phyloP scores from a whole-genome alignment of 1,139 yeast genomes.

The Blastobotrys illinoisensis region DNA sequence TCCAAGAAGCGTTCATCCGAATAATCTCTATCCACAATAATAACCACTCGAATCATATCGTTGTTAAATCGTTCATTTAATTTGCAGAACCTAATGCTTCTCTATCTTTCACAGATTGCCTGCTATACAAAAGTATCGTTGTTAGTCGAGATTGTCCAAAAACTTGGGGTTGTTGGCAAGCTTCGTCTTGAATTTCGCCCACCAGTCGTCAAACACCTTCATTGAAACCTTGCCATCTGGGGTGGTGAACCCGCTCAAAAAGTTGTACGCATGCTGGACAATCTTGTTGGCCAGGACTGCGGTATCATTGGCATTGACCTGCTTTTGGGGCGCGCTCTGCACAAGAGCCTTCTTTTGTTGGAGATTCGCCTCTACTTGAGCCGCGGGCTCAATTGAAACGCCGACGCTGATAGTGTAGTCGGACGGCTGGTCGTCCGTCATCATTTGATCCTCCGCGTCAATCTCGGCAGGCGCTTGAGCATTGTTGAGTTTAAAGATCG shows the following conservation, averaged over 20 bases:
- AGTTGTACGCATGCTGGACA: constrained; percentile 88
- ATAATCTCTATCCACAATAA: too few relatives aligned
- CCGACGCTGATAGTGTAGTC: constrained; percentile 58
- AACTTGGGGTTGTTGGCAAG: constrained; percentile 77
- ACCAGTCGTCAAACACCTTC: constrained; percentile 89
- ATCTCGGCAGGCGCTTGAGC: constrained; percentile 28
- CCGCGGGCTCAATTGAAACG: constrained; percentile 72
- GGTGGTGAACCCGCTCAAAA: constrained; percentile 78
- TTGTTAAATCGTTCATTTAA: too few relatives aligned
- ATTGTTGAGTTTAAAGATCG: constrained; percentile 76
- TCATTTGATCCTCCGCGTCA: constrained; percentile 34
- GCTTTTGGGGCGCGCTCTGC: constrained; percentile 1
- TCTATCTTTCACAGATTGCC: too few relatives aligned
- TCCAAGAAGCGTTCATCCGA: not conserved
- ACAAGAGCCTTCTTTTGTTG: constrained; percentile 14
- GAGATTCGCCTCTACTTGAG: constrained; percentile 14
- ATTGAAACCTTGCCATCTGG: constrained; percentile 75
- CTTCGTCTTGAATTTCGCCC: constrained; percentile 81
- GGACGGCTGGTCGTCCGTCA: constrained; percentile 26
- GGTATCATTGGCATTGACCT: constrained; percentile 22
- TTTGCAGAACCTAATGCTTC: too few relatives aligned
- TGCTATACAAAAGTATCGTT: too few relatives aligned
- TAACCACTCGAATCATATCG: too few relatives aligned
- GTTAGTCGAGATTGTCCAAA: constrained; percentile 43
- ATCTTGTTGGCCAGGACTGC: constrained; percentile 72